These are phyloP conservation scores for Starmerella scarabaei DNA, from an alignment of 805 yeast species.

Conservation along the genomic window DNA sequence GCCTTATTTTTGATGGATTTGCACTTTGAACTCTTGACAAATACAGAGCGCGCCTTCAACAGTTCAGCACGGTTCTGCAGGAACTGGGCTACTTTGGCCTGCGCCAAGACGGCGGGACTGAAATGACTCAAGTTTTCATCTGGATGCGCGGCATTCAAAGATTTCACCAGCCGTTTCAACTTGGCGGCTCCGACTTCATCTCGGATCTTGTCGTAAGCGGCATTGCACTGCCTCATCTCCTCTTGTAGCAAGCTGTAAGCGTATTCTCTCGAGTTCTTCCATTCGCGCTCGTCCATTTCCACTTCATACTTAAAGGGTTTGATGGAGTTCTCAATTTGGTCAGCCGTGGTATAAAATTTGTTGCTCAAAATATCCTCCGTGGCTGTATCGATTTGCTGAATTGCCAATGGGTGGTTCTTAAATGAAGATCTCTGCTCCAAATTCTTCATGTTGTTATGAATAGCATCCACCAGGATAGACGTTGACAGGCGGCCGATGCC, in stretches of 20 bases:
- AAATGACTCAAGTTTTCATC: slow-evolving; percentile 32
- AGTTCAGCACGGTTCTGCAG: slow-evolving; percentile 59
- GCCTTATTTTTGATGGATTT: slow-evolving; percentile 66
- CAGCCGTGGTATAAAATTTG: slow-evolving; percentile 83
- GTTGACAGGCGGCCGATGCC: slow-evolving; percentile 92
- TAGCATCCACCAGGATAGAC: slow-evolving; percentile 62
- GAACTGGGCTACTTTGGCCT: slow-evolving; percentile 77
- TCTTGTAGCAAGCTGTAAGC: slow-evolving; percentile 62
- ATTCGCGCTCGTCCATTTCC: slow-evolving; percentile 90
- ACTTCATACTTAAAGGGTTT: slow-evolving; percentile 96
- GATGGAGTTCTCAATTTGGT: slow-evolving; percentile 95
- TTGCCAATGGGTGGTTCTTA: slow-evolving; percentile 75
- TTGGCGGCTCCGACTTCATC: slow-evolving; percentile 72
- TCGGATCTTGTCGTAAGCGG: slow-evolving; percentile 45
- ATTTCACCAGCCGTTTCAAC: slow-evolving; percentile 67
- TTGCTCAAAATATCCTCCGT: slow-evolving; percentile 65
- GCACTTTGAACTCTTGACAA: slow-evolving; percentile 65
- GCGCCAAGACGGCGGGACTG: slow-evolving; percentile 55
- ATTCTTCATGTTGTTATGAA: slow-evolving; percentile 62
- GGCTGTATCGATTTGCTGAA: slow-evolving; percentile 68
- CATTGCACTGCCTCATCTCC: slow-evolving; percentile 72
- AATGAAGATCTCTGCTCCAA: slow-evolving; percentile 64
- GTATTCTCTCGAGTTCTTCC: slow-evolving; percentile 72
- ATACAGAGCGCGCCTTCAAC: slow-evolving; percentile 59
- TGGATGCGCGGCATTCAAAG: slow-evolving; percentile 36